Conservation (phyloP, 2,329 filamentous ascomycete genomes). For the Emergomyces pasteurianus region DNA sequence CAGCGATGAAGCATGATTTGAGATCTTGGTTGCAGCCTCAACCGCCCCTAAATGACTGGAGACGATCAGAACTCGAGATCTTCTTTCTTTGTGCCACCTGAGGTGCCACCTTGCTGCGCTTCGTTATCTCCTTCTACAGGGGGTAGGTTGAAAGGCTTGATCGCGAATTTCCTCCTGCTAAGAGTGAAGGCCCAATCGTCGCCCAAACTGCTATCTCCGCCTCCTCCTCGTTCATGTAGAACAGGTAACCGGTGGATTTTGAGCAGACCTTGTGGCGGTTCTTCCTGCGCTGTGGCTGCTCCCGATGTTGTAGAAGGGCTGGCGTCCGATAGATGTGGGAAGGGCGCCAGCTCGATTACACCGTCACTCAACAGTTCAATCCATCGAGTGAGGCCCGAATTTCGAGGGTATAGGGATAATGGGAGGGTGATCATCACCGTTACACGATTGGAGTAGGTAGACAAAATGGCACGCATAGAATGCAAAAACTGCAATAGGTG, state of each 20-base stretch:
- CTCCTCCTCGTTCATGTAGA: conserved; percentile 78
- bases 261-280: conserved; percentile 75
- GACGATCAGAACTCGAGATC: conserved; percentile 59
- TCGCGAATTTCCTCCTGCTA: conserved; percentile 69
- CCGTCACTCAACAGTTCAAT: conserved; percentile 76
- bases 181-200: conserved; percentile 87
- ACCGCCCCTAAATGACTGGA: not conserved
- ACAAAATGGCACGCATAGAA: conserved; percentile 60
- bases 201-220: conserved; percentile 55
- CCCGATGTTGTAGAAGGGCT: conserved; percentile 35
- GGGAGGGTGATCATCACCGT: conserved; percentile 68
- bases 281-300: conserved; percentile 49
- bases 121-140: conserved; percentile 66
- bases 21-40: not conserved
- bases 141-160: conserved; percentile 80
- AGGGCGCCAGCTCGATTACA: conserved; percentile 71
- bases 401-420: conserved; percentile 64
- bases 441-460: conserved; percentile 51
- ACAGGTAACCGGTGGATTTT: conserved; percentile 73
- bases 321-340: conserved; percentile 47
- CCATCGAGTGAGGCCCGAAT: conserved; percentile 67
- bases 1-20: conserved; percentile 5
- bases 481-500: conserved; percentile 74
- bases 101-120: conserved; percentile 40
- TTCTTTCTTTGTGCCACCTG: conserved; percentile 19